Base-by-base conservation (phyloP, 495 filamentous ascomycete genomes). In the Trichoderma parareesei region DNA sequence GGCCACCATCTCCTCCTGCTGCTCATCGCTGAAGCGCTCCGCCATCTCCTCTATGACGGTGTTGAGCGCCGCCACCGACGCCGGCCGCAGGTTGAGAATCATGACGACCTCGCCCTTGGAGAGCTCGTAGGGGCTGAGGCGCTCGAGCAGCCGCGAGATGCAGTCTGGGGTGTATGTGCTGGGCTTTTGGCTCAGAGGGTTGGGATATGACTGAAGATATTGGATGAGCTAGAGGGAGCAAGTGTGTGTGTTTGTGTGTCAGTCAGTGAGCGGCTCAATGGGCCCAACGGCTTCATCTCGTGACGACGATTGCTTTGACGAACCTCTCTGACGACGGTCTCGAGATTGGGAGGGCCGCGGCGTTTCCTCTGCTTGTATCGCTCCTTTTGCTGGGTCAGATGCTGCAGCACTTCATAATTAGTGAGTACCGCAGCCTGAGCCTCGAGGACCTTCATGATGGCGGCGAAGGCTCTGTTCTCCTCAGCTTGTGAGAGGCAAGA, bases 331-430 rank as follows among this genome's bases (percentile, higher is more conserved):
- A 72, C 70, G 20, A 75, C 65, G 11, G 67, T 73, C 63, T 76
- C 74, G 1, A 77, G 71, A 61, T 79, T 79, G 14, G 55, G 68
- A 1, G 79, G 78, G 44, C 78, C 70, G 41, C 76, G 71, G 37
- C 78, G 75, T 53, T 75, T 74, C 38, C 73, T 66, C 62, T 77
- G 74, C 62, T 79, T 76, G 35, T 73, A 66, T 61, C 70, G 69
- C 33, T 69, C 69, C 67, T 76, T 73, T 37, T 67, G 68, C 53
- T 82, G 73, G n/a, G 67, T 65, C 61, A 82, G 67, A 67, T 79
- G 78, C 61, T 75, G 71, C 70, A 79, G 79, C 59, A 80, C 78
- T 68, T 82, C 79, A 66, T 76, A 75, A 67, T 82, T 82, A 65
- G 79, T 74, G 63, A 82, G 64, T 2, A 80, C 70, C 13, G 76